phyloP scores from a whole-genome alignment of 2,329 filamentous ascomycete species.

The Ophiobolus disseminans region DNA sequence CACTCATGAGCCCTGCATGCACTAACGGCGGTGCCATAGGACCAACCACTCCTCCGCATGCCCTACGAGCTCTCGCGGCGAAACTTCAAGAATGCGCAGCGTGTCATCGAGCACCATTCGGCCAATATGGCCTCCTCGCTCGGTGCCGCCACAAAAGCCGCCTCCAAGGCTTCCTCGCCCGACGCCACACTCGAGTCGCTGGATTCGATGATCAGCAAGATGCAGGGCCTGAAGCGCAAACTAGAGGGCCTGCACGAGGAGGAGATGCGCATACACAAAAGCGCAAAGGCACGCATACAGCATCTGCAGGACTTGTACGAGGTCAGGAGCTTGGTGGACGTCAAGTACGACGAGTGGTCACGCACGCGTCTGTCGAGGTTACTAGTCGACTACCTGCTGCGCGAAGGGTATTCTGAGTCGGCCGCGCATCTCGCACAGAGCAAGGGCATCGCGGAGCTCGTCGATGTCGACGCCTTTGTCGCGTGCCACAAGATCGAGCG shows the following conservation, averaged over 20 bases:
- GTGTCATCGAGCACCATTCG: constrained; percentile 75
- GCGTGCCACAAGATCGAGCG: constrained; percentile 79
- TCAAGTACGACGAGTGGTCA: constrained; percentile 93
- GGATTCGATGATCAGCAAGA: constrained; percentile 82
- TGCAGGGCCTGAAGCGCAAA: constrained; percentile 89
- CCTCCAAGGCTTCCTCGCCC: constrained; percentile 58
- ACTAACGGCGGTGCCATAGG: constrained; percentile 59
- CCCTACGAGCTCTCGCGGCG: constrained; percentile 92
- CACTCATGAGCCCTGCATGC: neutral
- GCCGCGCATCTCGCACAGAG: constrained; percentile 77
- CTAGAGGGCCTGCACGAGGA: constrained; percentile 78
- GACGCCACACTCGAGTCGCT: constrained; percentile 72
- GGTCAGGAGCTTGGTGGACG: constrained; percentile 83
- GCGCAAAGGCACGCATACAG: constrained; percentile 76
- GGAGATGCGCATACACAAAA: constrained; percentile 76
- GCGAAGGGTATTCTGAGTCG: constrained; percentile 80
- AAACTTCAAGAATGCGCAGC: constrained; percentile 88
- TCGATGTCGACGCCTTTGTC: constrained; percentile 88
- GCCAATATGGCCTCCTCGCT: constrained; percentile 66
- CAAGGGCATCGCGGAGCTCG: constrained; percentile 78
- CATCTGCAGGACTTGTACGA: constrained; percentile 83
- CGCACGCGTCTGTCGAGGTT: constrained; percentile 80
- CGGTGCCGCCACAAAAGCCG: constrained; percentile 64
- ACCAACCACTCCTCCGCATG: constrained; percentile 91
- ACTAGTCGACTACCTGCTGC: constrained; percentile 89